Evolutionary conservation across 192 early-diverging fungal genomes (phyloP).

Genomic region (Lobosporangium transversale): DNA sequence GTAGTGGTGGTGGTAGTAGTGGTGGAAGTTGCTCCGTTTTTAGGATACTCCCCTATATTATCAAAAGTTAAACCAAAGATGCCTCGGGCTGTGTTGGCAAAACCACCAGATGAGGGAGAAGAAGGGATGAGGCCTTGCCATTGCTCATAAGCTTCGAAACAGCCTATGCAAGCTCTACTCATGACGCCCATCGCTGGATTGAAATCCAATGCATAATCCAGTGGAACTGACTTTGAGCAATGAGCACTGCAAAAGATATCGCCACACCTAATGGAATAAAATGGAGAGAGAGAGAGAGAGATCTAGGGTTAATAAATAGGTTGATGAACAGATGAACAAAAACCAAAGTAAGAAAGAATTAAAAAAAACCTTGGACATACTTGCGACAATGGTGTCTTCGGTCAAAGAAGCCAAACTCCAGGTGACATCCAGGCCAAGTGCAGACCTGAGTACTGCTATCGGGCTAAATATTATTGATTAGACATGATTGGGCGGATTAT

Average conservation of each 20-base stretch:
- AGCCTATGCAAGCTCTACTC: conserved; percentile 43
- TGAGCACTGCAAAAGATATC: conserved; percentile 48
- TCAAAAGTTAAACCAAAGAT: conserved; percentile 22
- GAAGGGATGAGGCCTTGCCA: conserved; percentile 41
- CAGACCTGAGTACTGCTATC: conserved; percentile 42
- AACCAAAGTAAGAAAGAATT: neutral
- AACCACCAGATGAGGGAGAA: neutral
- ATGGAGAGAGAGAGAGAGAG: neutral
- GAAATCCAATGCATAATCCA: conserved; percentile 46
- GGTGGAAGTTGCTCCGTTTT: too few species aligned
- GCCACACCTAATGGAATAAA: neutral
- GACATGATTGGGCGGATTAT: too few species aligned
- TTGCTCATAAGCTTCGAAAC: conserved; percentile 44
- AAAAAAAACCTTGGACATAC: conserved; percentile 8
- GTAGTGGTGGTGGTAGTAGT: neutral
- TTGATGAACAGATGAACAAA: neutral
- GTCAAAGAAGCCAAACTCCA: conserved; percentile 50
- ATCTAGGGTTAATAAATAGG: neutral
- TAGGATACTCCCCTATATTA: conserved; percentile 7
- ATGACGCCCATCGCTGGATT: conserved; percentile 32
- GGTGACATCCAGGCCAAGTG: conserved; percentile 43
- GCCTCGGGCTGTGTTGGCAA: conserved; percentile 1
- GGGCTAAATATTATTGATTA: conserved; percentile 27
- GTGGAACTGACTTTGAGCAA: conserved; percentile 44
- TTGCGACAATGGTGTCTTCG: conserved; percentile 48